Evolutionary conservation across 495 filamentous ascomycete species (phyloP).

Genomic region (Echria macrotheca): DNA sequence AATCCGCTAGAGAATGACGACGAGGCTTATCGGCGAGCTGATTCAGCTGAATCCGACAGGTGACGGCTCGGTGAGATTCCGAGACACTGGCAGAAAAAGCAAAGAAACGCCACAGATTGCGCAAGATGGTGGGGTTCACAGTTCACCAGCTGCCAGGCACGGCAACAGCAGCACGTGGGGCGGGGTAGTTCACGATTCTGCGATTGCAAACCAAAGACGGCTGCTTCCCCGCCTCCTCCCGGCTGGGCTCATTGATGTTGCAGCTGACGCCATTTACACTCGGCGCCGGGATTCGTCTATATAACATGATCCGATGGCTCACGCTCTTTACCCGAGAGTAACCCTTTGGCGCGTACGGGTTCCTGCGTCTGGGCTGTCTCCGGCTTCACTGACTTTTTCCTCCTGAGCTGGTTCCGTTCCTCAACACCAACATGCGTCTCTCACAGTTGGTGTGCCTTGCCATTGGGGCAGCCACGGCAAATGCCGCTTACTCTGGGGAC

Average conservation of each 20-base stretch:
- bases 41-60: too few species aligned
- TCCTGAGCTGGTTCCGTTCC: too few species aligned
- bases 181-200: too few species aligned
- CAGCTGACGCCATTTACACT: slow-evolving; percentile 7
- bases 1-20: too few species aligned
- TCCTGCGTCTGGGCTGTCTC: not conserved
- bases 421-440: not conserved
- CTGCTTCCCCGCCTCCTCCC: not conserved
- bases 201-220: too few species aligned
- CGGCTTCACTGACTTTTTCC: too few species aligned
- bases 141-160: not conserved
- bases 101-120: slow-evolving; percentile 5
- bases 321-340: too few species aligned
- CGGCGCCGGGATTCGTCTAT: not conserved
- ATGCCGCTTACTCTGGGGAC: slow-evolving; percentile 30
- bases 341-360: not conserved
- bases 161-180: too few species aligned
- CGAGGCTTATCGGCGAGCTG: too few species aligned
- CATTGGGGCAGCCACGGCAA: too few species aligned
- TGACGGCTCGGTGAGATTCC: too few species aligned
- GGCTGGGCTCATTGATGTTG: not conserved
- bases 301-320: too few species aligned
- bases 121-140: slow-evolving; percentile 3
- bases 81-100: not conserved
- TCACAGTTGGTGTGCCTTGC: not conserved